Evolutionary conservation across 2,329 filamentous ascomycete genomes (phyloP), one percentile per base, ranked within the genome.

Genomic region (Ophidiomyces ophidiicola): DNA sequence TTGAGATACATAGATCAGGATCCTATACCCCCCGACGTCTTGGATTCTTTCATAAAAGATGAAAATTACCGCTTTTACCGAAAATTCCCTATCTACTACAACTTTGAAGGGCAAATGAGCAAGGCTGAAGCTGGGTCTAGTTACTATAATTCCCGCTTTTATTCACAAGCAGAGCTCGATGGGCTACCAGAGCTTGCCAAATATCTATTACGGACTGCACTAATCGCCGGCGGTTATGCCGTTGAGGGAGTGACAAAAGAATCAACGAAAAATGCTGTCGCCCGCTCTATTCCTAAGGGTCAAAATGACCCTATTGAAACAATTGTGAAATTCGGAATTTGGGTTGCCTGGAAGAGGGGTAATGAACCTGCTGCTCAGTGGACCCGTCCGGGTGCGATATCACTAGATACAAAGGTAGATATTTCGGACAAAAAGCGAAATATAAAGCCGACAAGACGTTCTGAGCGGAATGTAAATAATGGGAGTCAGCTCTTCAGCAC

Each of bases 291-390:
- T 39, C 76, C 76, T 0, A 79, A 78, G 55, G 68, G 67, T 20
- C 62, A 70, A 42, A 71, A 71, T 24, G 75, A 80, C 40, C 74
- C 76, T 3, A 55, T 79, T n/a, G 68, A 73, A 20, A 57, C 72
- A 23, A 70, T 74, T 41, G 68, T 70, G 48, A 68, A 59, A 11
- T 79, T 80, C 47, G 76, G 74, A 4, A 63, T 78, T 41, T 80
- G 76, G 76, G 68, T 72, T 42, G 72, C 76, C 2, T 80, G 76
- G 76, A 80, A 80, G 53, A 69, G 72, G 39, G 76, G 76, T 7
- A 77, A 78, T 50, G 74, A 78, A 46, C 61, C 61, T 41, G 71
- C 76, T 33, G 73, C 75, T 20, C 62, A 69, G 31, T 80, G 76
- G 76, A 74, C 74, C 28, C 65, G 71, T 40, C 71, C 71, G 1